Conservation (phyloP, 2,329 filamentous ascomycete genomes). For the Aureobasidium pullulans region DNA sequence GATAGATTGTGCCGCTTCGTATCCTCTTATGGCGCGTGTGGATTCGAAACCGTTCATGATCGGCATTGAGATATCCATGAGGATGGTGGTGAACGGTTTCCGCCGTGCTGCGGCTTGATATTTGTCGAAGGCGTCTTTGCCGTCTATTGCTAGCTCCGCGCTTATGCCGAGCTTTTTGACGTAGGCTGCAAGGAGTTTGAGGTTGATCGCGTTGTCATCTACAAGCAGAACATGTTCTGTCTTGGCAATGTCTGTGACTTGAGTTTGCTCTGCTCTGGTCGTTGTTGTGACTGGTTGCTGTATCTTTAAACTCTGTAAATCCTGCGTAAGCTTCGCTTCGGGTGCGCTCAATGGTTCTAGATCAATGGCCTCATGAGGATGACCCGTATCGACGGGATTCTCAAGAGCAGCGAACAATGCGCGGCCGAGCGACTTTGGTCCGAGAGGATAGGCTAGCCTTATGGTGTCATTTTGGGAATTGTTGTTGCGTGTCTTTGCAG, state of each 20-base stretch:
- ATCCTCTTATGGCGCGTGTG: constrained; percentile 24
- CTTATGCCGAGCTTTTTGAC: not conserved
- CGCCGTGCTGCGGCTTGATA: not conserved
- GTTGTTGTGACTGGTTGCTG: no score
- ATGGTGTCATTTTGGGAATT: not conserved
- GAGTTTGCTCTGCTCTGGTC: no score
- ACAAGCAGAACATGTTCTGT: not conserved
- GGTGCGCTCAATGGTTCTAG: not conserved
- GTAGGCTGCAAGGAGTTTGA: not conserved
- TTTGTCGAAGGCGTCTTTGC: not conserved
- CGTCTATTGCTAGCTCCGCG: not conserved
- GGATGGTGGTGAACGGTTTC: not conserved
- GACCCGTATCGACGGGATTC: no score
- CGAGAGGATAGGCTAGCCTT: not conserved
- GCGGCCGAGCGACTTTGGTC: not conserved
- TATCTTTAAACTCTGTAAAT: no score
- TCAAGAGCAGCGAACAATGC: not conserved
- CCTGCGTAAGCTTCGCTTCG: no score
- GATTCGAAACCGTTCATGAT: constrained; percentile 24
- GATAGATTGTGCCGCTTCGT: constrained; percentile 18
- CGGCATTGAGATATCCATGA: constrained; percentile 15
- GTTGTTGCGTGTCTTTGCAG: not conserved
- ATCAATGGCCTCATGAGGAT: no score
- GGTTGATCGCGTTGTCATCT: constrained; percentile 3
- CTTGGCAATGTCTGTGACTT: not conserved